Conservation (phyloP, 2,329 filamentous ascomycete genomes). For the Periconia digitata region DNA sequence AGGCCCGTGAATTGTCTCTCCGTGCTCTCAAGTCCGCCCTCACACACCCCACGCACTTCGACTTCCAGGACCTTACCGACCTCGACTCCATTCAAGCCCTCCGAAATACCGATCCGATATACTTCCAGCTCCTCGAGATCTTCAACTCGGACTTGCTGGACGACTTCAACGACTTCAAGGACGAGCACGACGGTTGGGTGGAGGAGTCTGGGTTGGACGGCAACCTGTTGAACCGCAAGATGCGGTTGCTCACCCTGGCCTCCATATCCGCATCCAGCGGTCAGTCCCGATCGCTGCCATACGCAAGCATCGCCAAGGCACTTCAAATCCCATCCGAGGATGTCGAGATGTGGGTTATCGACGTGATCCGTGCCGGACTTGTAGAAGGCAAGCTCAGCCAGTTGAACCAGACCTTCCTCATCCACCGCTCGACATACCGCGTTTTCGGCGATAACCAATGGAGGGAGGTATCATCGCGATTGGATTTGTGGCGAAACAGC, state of each 20-base stretch:
- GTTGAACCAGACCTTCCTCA: constrained; percentile 87
- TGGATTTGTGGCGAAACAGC: constrained; percentile 89
- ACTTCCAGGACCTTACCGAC: constrained; percentile 71
- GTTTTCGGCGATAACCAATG: constrained; percentile 98
- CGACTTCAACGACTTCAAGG: constrained; percentile 93
- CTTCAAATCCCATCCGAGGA: constrained; percentile 81
- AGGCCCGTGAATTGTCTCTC: constrained; percentile 61
- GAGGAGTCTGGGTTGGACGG: constrained; percentile 73
- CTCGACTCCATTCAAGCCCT: constrained; percentile 83
- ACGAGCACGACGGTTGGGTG: constrained; percentile 85
- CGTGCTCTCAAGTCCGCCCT: constrained; percentile 69
- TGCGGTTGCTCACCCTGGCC: constrained; percentile 90
- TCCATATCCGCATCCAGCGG: constrained; percentile 78
- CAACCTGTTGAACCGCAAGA: constrained; percentile 83
- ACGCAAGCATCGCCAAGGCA: constrained; percentile 78
- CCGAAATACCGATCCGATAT: constrained; percentile 77
- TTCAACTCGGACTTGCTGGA: constrained; percentile 93
- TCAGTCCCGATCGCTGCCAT: constrained; percentile 83
- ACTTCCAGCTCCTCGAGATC: constrained; percentile 91
- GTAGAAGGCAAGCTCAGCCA: constrained; percentile 97
- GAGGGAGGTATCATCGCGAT: constrained; percentile 85
- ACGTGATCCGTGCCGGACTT: constrained; percentile 92
- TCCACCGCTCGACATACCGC: constrained; percentile 94
- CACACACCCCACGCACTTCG: constrained; percentile 65
- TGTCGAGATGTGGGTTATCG: constrained; percentile 98